A percentile compares a stretch with the other conserved stretches of the same genome.
phyloP scores from a whole-genome alignment of 2,329 filamentous ascomycete genomes.

The Fusarium sp. region DNA sequence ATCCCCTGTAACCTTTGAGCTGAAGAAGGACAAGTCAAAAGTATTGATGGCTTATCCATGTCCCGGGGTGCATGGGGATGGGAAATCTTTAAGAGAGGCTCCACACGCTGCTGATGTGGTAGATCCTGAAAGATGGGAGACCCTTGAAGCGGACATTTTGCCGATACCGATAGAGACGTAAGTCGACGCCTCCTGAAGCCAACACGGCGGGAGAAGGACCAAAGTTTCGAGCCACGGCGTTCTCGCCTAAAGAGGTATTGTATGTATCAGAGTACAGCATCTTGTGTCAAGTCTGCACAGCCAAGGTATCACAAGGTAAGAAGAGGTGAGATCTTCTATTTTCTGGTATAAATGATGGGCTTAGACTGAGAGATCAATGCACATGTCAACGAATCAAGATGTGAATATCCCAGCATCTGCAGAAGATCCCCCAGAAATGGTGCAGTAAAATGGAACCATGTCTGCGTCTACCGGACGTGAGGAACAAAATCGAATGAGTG shows the following conservation, averaged over 20 bases:
- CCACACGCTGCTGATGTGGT: neutral
- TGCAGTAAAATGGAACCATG: neutral
- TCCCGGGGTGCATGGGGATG: constrained; percentile 7
- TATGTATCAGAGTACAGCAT: constrained; percentile 11
- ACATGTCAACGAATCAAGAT: constrained; percentile 1
- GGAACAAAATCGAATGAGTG: neutral
- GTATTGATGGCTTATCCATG: neutral
- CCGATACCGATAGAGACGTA: neutral
- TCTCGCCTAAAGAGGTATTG: constrained; percentile 11
- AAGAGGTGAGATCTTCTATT: neutral
- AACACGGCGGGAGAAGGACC: constrained; percentile 19
- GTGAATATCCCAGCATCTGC: neutral
- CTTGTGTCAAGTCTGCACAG: constrained; percentile 20
- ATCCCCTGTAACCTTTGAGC: constrained; percentile 24
- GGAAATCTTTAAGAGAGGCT: constrained; percentile 4
- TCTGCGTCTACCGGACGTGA: neutral
- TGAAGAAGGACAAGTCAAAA: neutral
- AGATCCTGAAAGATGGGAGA: neutral
- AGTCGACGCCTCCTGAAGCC: constrained; percentile 10
- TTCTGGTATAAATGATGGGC: neutral
- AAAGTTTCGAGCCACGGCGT: constrained; percentile 16
- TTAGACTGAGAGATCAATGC: neutral
- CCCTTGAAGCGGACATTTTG: neutral
- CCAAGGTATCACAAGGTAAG: neutral
- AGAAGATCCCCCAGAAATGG: neutral